Base-by-base conservation (phyloP, 2,329 filamentous ascomycete genomes). In the Kalmusia sp. region DNA sequence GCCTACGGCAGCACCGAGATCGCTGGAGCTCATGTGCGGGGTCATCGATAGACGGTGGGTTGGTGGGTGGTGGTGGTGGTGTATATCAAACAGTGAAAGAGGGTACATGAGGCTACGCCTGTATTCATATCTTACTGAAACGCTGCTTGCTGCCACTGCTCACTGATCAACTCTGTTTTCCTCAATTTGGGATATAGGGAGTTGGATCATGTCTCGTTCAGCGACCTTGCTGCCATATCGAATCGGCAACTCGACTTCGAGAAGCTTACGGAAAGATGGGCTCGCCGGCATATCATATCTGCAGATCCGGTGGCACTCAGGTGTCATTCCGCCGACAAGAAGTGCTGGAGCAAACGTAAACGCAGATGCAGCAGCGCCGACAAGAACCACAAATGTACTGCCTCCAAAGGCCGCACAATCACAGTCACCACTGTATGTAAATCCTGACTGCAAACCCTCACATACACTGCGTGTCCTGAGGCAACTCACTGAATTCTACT, bases 371-470 rank as follows among this genome's bases (percentile, higher is more conserved):
- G 46, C 31, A 50, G 17, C 11, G 37, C 49, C 56, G 27, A 12
- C 55, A 25, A 49, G 22, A 25, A 43, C 60, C 17, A 49, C 54
- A 11, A 54, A 57, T 25, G 46, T 53, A 30, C 46, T 49, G 30
- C 28, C 40, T n/a, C 41, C 40, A 28, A 35, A 47, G 33, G 44
- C 44, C 4, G 44, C 44, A 27, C 31, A 31, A 17, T 40, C 44
- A 6, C 51, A 60, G 33, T 49, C 56, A 35, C 63, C 67, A 19
- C 41, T 71, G 43, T 46, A 12, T 34, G 43, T 25, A 4, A 17
- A n/a, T 14, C 21, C 21, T 15, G 17, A 38, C 35, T 14, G 9
- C 11, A 24, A 24, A n/a, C 19, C 19, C 14, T 7, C n/a, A n/a
- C n/a, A n/a, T n/a, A n/a, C n/a, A n/a, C n/a, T n/a, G n/a, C n/a